phyloP scores from a whole-genome alignment of 176 grass and related monocot genomes.

The Carex kokanica region DNA sequence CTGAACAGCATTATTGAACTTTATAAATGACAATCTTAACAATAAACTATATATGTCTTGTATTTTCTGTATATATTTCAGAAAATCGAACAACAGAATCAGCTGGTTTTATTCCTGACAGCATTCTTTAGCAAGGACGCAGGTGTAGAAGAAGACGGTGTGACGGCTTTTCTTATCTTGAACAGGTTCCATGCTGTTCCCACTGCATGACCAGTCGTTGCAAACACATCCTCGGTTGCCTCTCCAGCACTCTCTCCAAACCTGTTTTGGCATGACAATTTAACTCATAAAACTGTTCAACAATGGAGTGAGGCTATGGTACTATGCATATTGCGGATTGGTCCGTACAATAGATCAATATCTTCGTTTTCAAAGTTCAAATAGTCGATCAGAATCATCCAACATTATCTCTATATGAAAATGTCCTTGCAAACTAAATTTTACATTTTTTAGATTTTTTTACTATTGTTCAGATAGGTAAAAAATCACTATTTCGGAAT shows the following conservation, averaged over 20 bases:
- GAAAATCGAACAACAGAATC: neutral
- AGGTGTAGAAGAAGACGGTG: slow-evolving; percentile 48
- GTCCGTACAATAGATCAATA: too few relatives aligned
- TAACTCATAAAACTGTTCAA: neutral
- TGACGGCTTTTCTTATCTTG: slow-evolving; percentile 83
- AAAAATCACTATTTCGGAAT: too few relatives aligned
- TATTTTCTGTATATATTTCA: neutral
- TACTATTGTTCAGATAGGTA: too few relatives aligned
- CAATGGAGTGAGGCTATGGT: neutral
- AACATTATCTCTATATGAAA: too few relatives aligned
- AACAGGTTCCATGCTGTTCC: slow-evolving; percentile 96
- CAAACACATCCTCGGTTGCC: slow-evolving; percentile 74
- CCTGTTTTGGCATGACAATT: slow-evolving; percentile 26
- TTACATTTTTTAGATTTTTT: too few relatives aligned
- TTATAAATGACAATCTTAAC: neutral
- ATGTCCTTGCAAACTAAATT: too few relatives aligned
- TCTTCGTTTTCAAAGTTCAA: too few relatives aligned
- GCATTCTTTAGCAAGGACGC: slow-evolving; percentile 58
- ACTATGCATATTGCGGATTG: too few relatives aligned
- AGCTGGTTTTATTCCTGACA: slow-evolving; percentile 48
- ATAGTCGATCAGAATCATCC: too few relatives aligned
- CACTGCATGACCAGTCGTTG: slow-evolving; percentile 66
- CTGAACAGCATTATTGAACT: neutral
- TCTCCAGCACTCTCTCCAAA: slow-evolving; percentile 74
- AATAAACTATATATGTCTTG: neutral